Percentiles rank a stretch among this genome's conserved stretches.
phyloP scores from a whole-genome alignment of 768 basidiomycete species.

The Xerocomellus intermedius region DNA sequence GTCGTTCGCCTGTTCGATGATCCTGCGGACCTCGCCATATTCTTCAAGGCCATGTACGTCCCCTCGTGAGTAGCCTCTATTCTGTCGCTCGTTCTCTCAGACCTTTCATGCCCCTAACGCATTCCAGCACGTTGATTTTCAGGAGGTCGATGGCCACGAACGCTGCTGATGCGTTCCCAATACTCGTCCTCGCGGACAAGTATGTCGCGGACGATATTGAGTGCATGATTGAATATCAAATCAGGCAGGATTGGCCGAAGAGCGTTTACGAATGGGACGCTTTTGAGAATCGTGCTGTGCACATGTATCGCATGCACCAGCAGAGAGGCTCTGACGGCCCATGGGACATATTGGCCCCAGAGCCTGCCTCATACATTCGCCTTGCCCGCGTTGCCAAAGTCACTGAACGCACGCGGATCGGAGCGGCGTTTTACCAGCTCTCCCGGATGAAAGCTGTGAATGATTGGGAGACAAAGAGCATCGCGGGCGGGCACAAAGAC shows the following conservation, averaged over 20 bases:
- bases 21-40: neutral
- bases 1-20: neutral
- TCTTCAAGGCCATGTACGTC: neutral
- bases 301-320: neutral
- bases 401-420: neutral
- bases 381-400: neutral
- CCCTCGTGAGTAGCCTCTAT: neutral
- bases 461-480: neutral
- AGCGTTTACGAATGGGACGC: neutral
- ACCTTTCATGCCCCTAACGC: neutral
- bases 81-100: neutral
- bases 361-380: neutral
- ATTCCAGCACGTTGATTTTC: neutral
- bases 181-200: conserved; percentile 2
- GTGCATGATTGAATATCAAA: conserved; percentile 4
- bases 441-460: neutral
- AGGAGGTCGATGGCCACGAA: neutral
- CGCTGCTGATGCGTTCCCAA: neutral
- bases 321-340: neutral
- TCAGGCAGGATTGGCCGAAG: neutral
- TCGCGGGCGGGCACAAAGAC: neutral
- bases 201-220: neutral
- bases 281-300: neutral
- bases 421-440: neutral
- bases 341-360: neutral